Conservation (phyloP, 345 rosid genomes). For the Dipteronia dyeriana region DNA sequence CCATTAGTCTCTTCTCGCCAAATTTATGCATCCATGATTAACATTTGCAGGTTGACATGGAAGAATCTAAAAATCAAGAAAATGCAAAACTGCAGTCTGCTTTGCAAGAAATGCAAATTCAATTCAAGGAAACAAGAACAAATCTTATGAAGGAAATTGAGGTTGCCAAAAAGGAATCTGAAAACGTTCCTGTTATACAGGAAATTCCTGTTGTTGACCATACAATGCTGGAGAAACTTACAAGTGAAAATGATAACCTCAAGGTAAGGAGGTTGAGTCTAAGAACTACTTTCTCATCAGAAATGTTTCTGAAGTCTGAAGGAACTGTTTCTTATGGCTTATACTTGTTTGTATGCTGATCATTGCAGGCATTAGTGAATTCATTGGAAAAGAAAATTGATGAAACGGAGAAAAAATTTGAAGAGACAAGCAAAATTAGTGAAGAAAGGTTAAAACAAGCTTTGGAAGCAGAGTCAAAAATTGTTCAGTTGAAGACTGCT, state of each 20-base stretch:
- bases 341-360: constrained; percentile 21
- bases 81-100: constrained; percentile 79
- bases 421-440: constrained; percentile 72
- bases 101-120: constrained; percentile 76
- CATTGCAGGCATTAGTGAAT: constrained; percentile 68
- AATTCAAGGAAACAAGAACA: constrained; percentile 85
- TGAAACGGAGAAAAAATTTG: constrained; percentile 84
- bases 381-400: constrained; percentile 85
- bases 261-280: constrained; percentile 55
- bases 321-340: constrained; percentile 13
- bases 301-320: constrained; percentile 12
- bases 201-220: constrained; percentile 87
- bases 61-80: constrained; percentile 93
- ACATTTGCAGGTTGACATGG: constrained; percentile 72
- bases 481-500: constrained; percentile 76
- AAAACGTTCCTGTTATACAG: constrained; percentile 72
- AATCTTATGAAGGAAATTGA: constrained; percentile 73
- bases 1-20: background rate
- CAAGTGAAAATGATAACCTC: constrained; percentile 85
- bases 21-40: constrained; percentile 15
- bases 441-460: constrained; percentile 97
- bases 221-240: constrained; percentile 69
- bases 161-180: constrained; percentile 65
- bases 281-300: constrained; percentile 16
- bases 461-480: constrained; percentile 85